Conservation (phyloP, 2,329 filamentous ascomycete species). For the Cordyceps tenuipes region DNA sequence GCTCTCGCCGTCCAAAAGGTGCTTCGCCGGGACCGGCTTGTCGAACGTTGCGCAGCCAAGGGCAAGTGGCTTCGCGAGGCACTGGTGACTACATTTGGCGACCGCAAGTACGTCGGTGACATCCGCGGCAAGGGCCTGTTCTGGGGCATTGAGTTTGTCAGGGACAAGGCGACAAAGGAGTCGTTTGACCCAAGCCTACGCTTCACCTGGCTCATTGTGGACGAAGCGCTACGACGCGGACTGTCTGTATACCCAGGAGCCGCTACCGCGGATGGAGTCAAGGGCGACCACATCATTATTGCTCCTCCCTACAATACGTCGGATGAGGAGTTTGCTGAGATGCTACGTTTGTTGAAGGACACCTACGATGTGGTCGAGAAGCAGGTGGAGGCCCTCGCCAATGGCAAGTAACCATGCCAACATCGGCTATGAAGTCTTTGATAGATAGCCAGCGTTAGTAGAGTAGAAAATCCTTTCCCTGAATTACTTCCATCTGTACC, state of each 20-base stretch:
- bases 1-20: neutral
- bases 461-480: too few species aligned
- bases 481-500: too few species aligned
- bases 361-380: neutral
- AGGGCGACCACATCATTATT: too few species aligned
- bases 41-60: neutral
- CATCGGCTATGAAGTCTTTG: too few species aligned
- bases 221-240: too few species aligned
- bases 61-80: neutral
- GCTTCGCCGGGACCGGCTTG: neutral
- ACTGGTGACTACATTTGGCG: neutral
- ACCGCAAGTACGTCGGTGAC: neutral
- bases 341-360: neutral
- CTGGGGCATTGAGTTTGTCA: neutral
- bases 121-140: neutral
- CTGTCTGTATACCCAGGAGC: too few species aligned
- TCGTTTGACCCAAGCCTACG: too few species aligned
- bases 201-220: too few species aligned
- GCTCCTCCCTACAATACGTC: neutral
- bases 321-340: neutral
- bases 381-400: neutral
- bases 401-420: too few species aligned
- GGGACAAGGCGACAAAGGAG: neutral
- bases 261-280: too few species aligned
- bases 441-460: too few species aligned